Evolutionary conservation across 768 basidiomycete genomes (phyloP).

Genomic region (Rhodotorula sphaerocarpa): DNA sequence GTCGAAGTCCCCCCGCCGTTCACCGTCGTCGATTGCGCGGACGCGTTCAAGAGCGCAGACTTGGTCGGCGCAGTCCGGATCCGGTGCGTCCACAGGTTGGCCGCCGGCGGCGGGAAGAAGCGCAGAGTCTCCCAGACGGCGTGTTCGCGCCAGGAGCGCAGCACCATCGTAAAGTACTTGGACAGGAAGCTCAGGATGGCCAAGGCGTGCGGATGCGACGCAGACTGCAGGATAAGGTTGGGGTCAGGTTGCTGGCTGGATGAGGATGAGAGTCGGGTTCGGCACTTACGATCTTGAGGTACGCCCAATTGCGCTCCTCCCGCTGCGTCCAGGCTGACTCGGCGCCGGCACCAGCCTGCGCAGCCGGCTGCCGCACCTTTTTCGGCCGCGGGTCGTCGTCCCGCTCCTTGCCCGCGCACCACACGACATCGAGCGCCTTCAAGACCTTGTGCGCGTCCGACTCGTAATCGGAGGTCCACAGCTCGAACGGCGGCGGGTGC

Average conservation of each 20-base stretch:
- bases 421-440: constrained; percentile 30
- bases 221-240: background rate
- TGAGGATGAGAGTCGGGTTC: background rate
- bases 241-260: background rate
- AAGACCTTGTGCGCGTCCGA: constrained; percentile 24
- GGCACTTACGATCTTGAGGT: constrained; percentile 26
- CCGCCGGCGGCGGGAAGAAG: constrained; percentile 5
- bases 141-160: constrained; percentile 3
- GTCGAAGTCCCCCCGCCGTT: background rate
- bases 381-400: constrained; percentile 10
- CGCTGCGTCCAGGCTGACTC: constrained; percentile 11
- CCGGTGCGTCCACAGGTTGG: constrained; percentile 33
- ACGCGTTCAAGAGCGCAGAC: constrained; percentile 5
- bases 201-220: constrained; percentile 19
- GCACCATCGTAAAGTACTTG: constrained; percentile 24
- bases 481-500: constrained; percentile 32
- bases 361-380: constrained; percentile 15
- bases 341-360: constrained; percentile 1
- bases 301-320: constrained; percentile 33
- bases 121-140: constrained; percentile 1
- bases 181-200: constrained; percentile 21
- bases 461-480: constrained; percentile 29
- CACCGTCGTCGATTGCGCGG: constrained; percentile 1
- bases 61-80: constrained; percentile 28
- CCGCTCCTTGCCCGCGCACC: constrained; percentile 25